Percentiles rank a stretch among this genome's conserved stretches.
These are phyloP conservation scores for Aspergillaceae sp. DNA, from an alignment of 2,329 filamentous ascomycete species.

Conservation along the genomic window DNA sequence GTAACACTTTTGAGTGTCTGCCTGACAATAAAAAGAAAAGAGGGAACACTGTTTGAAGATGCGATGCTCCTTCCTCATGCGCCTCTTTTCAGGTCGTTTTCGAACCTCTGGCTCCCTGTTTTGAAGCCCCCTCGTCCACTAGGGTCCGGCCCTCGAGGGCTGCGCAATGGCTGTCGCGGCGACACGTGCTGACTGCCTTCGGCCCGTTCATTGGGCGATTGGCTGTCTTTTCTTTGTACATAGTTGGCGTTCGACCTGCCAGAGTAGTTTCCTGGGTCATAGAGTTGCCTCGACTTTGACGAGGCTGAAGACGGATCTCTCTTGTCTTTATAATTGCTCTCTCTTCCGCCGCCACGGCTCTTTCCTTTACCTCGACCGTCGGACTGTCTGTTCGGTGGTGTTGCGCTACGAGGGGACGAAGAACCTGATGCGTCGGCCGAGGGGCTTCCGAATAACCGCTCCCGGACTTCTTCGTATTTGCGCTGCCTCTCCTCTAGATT, in stretches of 20 bases:
- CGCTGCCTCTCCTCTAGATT: conserved; percentile 84
- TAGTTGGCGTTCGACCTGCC: conserved; percentile 49
- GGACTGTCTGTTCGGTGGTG: conserved; percentile 44
- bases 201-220: conserved; percentile 26
- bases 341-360: conserved; percentile 43
- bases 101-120: conserved; percentile 58
- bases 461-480: conserved; percentile 79
- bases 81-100: conserved; percentile 20
- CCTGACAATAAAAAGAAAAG: background rate
- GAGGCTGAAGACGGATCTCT: conserved; percentile 33
- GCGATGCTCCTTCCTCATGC: background rate
- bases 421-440: conserved; percentile 42
- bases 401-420: conserved; percentile 54
- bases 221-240: conserved; percentile 37
- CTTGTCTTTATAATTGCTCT: conserved; percentile 25
- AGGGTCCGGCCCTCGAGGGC: conserved; percentile 69
- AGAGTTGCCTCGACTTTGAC: conserved; percentile 52
- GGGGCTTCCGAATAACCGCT: conserved; percentile 70
- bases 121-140: conserved; percentile 71
- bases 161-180: conserved; percentile 56
- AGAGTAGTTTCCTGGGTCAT: conserved; percentile 63
- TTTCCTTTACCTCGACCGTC: conserved; percentile 38
- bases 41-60: background rate
- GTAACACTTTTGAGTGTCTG: too few relatives aligned
- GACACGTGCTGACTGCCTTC: conserved; percentile 23